Evolutionary conservation across 768 basidiomycete genomes (phyloP).

Genomic region (Tephrocybe sp.): DNA sequence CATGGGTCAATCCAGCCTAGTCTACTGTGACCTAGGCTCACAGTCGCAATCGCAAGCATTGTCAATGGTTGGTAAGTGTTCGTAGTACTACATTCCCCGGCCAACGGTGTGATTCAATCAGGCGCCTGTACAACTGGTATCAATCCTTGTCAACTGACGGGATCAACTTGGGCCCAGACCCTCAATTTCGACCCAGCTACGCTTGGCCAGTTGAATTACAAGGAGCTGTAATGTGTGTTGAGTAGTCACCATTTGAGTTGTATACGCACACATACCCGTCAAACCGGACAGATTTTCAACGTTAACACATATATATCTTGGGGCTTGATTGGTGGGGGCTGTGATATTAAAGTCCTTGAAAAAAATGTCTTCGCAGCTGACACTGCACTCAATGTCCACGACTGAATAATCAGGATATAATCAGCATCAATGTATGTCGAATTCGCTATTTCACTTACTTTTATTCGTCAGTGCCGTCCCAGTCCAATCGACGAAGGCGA

Average conservation of each 20-base stretch:
- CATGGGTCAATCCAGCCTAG: neutral
- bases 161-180: neutral
- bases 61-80: neutral
- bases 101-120: too few species aligned
- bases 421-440: slow-evolving; percentile 1
- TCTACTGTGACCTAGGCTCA: neutral
- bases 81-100: neutral
- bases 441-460: slow-evolving; percentile 24
- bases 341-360: slow-evolving; percentile 40
- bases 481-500: slow-evolving; percentile 44
- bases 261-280: slow-evolving; percentile 23
- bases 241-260: neutral
- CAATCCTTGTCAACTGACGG: neutral
- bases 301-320: slow-evolving; percentile 46
- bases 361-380: slow-evolving; percentile 41
- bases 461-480: slow-evolving; percentile 43
- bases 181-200: neutral
- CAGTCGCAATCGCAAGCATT: neutral
- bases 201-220: slow-evolving; percentile 21
- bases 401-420: slow-evolving; percentile 35
- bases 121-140: neutral
- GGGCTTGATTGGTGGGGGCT: slow-evolving; percentile 33
- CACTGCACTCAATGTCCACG: slow-evolving; percentile 49
- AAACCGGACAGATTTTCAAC: slow-evolving; percentile 36
- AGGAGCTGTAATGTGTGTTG: slow-evolving; percentile 20